Evolutionary conservation across 306 rosid genomes (phyloP).

Genomic region (Echinosophora koreensis): DNA sequence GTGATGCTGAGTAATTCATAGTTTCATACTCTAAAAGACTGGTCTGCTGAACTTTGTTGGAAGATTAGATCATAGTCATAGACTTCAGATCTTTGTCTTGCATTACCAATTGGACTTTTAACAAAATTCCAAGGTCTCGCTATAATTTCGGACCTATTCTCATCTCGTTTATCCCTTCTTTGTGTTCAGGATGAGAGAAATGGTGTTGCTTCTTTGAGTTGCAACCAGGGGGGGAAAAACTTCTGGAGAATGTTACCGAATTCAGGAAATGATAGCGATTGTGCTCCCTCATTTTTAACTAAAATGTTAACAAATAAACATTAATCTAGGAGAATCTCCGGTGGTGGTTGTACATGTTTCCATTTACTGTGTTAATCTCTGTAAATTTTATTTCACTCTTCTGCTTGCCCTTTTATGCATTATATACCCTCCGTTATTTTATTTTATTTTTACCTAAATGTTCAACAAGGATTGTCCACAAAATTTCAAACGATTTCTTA

Average conservation of each 20-base stretch:
- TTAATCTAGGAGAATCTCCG: neutral
- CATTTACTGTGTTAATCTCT: neutral
- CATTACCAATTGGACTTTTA: neutral
- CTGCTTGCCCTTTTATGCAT: neutral
- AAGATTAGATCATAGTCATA: too few species aligned
- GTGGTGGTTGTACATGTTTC: too few species aligned
- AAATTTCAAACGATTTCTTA: too few species aligned
- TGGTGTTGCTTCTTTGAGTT: neutral
- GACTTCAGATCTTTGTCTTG: neutral
- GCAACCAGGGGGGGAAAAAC: neutral
- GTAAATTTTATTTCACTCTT: neutral
- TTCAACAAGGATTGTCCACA: too few species aligned
- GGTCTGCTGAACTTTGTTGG: too few species aligned
- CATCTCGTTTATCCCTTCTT: neutral
- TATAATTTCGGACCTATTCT: neutral
- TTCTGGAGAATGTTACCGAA: neutral
- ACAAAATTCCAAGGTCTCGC: neutral
- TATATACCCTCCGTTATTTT: neutral
- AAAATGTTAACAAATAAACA: neutral
- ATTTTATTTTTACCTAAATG: neutral
- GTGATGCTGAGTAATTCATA: neutral
- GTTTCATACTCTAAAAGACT: too few species aligned
- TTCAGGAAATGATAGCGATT: neutral
- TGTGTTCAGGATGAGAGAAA: neutral
- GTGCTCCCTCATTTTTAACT: neutral